These are phyloP conservation scores for Zoysia matrella DNA, from an alignment of 202 grass and related monocot species.

Conservation along the genomic window DNA sequence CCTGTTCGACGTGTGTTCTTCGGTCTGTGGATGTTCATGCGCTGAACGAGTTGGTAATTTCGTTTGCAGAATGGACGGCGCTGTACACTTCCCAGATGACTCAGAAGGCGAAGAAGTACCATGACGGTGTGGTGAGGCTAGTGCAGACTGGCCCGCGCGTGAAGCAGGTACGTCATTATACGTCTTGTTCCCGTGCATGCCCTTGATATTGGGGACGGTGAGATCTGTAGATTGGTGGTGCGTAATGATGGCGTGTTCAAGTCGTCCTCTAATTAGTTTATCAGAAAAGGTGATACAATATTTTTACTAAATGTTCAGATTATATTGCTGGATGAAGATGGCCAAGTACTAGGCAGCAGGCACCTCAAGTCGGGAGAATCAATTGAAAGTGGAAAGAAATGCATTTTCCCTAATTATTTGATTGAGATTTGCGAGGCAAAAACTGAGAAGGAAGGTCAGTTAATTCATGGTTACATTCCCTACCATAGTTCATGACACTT, in stretches of 20 bases:
- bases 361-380: slow-evolving; percentile 67
- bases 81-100: slow-evolving; percentile 80
- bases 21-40: background rate
- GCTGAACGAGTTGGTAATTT: slow-evolving; percentile 10
- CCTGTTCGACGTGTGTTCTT: slow-evolving; percentile 37
- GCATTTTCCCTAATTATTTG: slow-evolving; percentile 56
- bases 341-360: slow-evolving; percentile 54
- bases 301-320: slow-evolving; percentile 53
- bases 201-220: background rate
- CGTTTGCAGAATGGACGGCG: slow-evolving; percentile 65
- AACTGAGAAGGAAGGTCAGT: slow-evolving; percentile 55
- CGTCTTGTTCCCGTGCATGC: background rate
- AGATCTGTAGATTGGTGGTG: background rate
- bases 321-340: slow-evolving; percentile 69
- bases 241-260: background rate
- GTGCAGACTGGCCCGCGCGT: slow-evolving; percentile 39
- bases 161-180: slow-evolving; percentile 57
- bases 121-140: slow-evolving; percentile 69
- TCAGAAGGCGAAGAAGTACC: slow-evolving; percentile 81
- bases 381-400: slow-evolving; percentile 67
- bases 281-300: slow-evolving; percentile 26
- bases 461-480: slow-evolving; percentile 1
- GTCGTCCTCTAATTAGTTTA: background rate
- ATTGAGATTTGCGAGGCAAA: slow-evolving; percentile 59
- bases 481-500: background rate